Evolutionary conservation across 345 rosid species (phyloP).

Genomic region (Eucalyptus camaldulensis): DNA sequence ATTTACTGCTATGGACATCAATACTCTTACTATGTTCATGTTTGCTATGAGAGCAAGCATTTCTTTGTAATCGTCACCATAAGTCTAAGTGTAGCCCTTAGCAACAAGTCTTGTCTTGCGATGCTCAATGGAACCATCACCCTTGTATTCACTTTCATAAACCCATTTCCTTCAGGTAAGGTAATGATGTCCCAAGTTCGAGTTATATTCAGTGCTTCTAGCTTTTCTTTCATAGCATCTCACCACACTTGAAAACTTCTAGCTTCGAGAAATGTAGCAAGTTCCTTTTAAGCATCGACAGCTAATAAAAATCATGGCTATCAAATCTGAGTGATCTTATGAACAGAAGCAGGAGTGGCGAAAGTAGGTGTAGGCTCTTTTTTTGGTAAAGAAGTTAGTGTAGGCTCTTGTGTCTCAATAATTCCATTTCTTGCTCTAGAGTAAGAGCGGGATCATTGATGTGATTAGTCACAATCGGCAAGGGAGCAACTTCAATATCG

Average conservation of each 20-base stretch:
- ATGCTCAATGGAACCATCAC: not conserved
- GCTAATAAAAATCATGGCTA: too few relatives aligned
- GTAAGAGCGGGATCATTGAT: too few relatives aligned
- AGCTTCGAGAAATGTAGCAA: not conserved
- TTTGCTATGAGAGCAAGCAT: too few relatives aligned
- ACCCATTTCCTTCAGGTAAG: not conserved
- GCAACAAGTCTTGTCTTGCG: too few relatives aligned
- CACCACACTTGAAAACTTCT: not conserved
- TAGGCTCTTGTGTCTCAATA: not conserved
- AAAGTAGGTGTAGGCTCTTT: not conserved
- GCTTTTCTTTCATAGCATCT: not conserved
- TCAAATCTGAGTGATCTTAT: not conserved
- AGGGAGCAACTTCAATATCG: not conserved
- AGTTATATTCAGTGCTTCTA: not conserved
- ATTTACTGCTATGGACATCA: too few relatives aligned
- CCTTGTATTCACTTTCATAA: too few relatives aligned
- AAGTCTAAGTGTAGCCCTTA: too few relatives aligned
- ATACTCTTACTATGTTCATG: too few relatives aligned
- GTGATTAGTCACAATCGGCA: not conserved
- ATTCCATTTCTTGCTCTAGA: not conserved
- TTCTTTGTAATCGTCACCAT: too few relatives aligned
- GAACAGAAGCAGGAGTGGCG: not conserved
- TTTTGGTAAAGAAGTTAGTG: too few relatives aligned
- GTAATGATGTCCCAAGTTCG: not conserved
- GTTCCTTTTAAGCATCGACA: not conserved